Evolutionary conservation across 2,329 filamentous ascomycete genomes (phyloP), one percentile per base, ranked within the genome.

Genomic region (Nemania sp.): DNA sequence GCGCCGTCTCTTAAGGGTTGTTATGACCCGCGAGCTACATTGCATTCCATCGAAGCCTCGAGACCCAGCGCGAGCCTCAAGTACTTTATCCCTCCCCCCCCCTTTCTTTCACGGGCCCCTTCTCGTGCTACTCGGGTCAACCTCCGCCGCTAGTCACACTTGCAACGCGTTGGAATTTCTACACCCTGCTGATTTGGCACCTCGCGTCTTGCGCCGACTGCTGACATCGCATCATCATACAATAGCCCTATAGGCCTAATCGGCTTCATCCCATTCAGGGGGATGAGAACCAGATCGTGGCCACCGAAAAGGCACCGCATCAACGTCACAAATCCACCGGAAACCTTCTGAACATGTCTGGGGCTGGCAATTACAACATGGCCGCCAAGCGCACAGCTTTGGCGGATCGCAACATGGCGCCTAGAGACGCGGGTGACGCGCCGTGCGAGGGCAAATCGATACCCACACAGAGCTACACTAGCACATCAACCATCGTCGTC

Each of bases 281-380:
- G 54, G 89, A 92, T 78, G 91, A 96, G 77, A 95, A 95, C 75
- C 77, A 81, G 60, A 75, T 80, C 29, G 78, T 81, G 55, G 74
- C 79, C 55, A 76, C 80, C 62, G 83, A 84, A 67, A 87, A 87
- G 73, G 79, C 83, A 54, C 79, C 92, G 63, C 91, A 96, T 69
- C 88, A 92, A 69, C 89, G 90, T 65, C 89, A 92, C 78, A 96
- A 96, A 77, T 96, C 92, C 9, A 87, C 87, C 75, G 75, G 89
- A 77, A 76, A 83, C 82, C 67, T 90, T 78, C 69, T 79, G 72
- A 67, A 66, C 48, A 80, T 80, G 67, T 71, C 84, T 61, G 73
- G 82, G 62, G 79, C 82, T 63, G 81, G 80, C 51, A 81, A 80
- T 40, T 76, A 88, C 65, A 91, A 88, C 75, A 82, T 82, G 55